Percentiles rank a stretch among this genome's conserved stretches.
Evolutionary conservation across 2,329 filamentous ascomycete species (phyloP).

Genomic region (Pseudocercospora crystallina): DNA sequence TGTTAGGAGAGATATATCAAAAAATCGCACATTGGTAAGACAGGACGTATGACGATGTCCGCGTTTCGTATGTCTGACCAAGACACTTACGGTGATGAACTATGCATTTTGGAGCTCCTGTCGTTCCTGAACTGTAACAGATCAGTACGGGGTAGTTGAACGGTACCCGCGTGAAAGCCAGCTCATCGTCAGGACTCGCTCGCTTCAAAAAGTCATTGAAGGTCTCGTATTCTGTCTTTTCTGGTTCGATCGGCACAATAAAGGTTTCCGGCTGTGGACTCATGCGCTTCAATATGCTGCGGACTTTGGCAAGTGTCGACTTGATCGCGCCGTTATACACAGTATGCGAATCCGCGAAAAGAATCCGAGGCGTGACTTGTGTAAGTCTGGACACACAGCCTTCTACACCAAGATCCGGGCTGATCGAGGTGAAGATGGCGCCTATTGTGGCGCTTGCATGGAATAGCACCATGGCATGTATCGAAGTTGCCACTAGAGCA

Average conservation of each 20-base stretch:
- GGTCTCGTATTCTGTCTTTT: conserved; percentile 23
- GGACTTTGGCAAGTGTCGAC: conserved; percentile 35
- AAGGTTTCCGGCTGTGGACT: conserved; percentile 28
- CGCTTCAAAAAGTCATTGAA: conserved; percentile 36
- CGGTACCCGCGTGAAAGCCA: conserved; percentile 41
- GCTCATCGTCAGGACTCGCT: conserved; percentile 31
- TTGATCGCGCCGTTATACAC: conserved; percentile 42
- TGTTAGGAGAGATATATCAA: conserved; percentile 25
- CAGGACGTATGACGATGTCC: too few relatives aligned
- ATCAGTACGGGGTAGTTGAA: conserved; percentile 47
- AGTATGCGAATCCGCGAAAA: conserved; percentile 44
- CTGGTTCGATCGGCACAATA: conserved; percentile 29
- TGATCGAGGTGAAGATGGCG: conserved; percentile 46
- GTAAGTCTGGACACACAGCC: conserved; percentile 40
- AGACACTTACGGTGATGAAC: conserved; percentile 35
- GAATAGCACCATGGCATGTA: conserved; percentile 44
- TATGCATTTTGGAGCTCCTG: conserved; percentile 47
- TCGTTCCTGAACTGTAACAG: conserved; percentile 46
- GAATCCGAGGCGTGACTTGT: conserved; percentile 42
- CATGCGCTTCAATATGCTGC: conserved; percentile 34
- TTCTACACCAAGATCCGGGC: conserved; percentile 43
- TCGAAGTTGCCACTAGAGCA: conserved; percentile 45
- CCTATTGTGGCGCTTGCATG: conserved; percentile 43
- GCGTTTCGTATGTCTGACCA: too few relatives aligned
- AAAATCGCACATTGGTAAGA: too few relatives aligned